Base-by-base conservation (phyloP, 768 basidiomycete species). In the Suillus alpinus region DNA sequence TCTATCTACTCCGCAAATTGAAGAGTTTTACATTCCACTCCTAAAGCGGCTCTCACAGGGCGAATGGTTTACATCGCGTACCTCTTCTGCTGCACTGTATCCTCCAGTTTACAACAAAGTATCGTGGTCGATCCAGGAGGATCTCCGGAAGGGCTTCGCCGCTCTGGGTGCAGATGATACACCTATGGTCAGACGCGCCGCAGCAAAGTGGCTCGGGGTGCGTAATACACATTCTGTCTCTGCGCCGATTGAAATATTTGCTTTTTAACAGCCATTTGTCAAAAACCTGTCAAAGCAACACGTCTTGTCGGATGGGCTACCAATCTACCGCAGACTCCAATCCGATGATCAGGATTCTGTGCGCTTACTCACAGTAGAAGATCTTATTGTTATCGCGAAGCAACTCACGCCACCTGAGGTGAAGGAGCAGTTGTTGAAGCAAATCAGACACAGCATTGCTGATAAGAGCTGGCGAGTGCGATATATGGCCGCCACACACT, bases 401-500 rank as follows among this genome's bases (percentile, higher is more conserved):
- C 86, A 89, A 64, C 83, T 99, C 62, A 80, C 86, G 9, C 89
- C 94, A 2, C 77, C 87, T n/a, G 95, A 98, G 76, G 88, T 95
- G 44, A 94, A 95, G 72, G 91, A 92, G 60, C 89, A 96, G 65
- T 77, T 98, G 29, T 78, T 95, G 64, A 88, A 89, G 65, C 91
- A 95, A 73, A 88, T 98, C 68, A 86, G 92, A 69, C 85, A 89
- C 62, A 92, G 91, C 65, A 88, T 97, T 53, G 81, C 87, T 12
- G 97, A 99, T 75, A 97, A 98, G 81, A 96, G 94, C 72, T 99
- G 97, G 97, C 83, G 97, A 66, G 97, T 99, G 57, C 82, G 97
- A 72, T 99, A 98, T 75, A 98, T 98, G 95, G 94, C 95, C 16
- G 96, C 95, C 2, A 94, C 86, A 64, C 93, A 98, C 73, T 98